Base-by-base conservation (phyloP, 257 asterid genomes). In the Solanum chiquidenum region DNA sequence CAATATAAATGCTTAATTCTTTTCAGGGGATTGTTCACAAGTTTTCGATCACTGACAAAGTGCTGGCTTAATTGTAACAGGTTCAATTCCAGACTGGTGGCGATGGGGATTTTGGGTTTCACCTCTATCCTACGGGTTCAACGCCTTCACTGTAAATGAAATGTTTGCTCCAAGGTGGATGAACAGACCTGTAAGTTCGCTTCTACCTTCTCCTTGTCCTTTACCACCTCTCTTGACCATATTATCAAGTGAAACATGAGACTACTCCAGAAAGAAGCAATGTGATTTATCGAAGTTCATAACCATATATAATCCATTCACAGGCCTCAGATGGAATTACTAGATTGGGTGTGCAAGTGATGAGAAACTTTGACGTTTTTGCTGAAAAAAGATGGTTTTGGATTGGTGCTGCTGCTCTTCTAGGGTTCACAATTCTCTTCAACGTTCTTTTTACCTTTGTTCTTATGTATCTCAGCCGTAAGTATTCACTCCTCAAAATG, bases 41-140 rank as follows among this genome's bases (percentile, higher is more conserved):
- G 80, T 34, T 88, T 88, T 12, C 44, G 34, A 82, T 82, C 77
- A 87, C 88, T 90, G 14, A 91, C 62, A 86, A 5, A 16, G 60
- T 21, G 37, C 12, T 87, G n/a, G 37, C 87, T 68, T 37, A n/a
- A 86, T 40, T 46, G 21, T 88, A 79, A 83, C 89, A 94, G 96
- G 86, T 64, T 66, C 88, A 85, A 92, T 94, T 82, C 98, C 96
- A 11, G 89, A 84, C 52, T 94, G 98, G 98, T 94, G 95, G 98
- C 88, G 91, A 35, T 94, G 98, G 98, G 96, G 91, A 4, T 92
- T 90, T 87, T 94, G 98, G 98, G 25, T 92, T 83, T 94, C 95
- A 42, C 98, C 98, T 52, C 88, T 94, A 44, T 88, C 92, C 52
- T 94, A 94, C 12, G 91, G 88, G 18, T 93, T 90, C 92, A 94